Conservation (phyloP, 345 rosid genomes). For the Arabis hirsuta region DNA sequence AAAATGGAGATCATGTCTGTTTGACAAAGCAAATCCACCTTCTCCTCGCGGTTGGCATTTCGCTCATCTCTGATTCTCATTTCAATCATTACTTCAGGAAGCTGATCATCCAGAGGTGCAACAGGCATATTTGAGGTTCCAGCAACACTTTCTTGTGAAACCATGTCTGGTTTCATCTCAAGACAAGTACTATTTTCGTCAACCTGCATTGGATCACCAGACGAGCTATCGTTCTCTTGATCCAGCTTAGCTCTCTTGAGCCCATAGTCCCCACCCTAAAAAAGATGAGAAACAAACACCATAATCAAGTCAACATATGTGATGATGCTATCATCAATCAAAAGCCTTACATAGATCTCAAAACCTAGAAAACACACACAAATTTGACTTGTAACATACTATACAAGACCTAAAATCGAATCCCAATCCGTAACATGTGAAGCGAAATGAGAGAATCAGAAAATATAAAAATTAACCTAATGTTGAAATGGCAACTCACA, state of each 20-base stretch:
- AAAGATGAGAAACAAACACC: slow-evolving; percentile 6
- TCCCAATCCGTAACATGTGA: slow-evolving; percentile 5
- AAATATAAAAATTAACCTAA: slow-evolving; percentile 13
- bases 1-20: neutral
- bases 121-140: slow-evolving; percentile 56
- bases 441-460: slow-evolving; percentile 7
- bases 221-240: slow-evolving; percentile 52
- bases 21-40: slow-evolving; percentile 46
- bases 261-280: slow-evolving; percentile 74
- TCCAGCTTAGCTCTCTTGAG: slow-evolving; percentile 79
- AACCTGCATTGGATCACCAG: slow-evolving; percentile 47
- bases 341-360: slow-evolving; percentile 23
- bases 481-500: slow-evolving; percentile 42
- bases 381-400: slow-evolving; percentile 24
- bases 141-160: slow-evolving; percentile 57
- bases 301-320: slow-evolving; percentile 28
- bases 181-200: slow-evolving; percentile 48
- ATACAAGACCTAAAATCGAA: slow-evolving; percentile 14
- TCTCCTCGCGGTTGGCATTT: slow-evolving; percentile 55
- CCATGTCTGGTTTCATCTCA: slow-evolving; percentile 58
- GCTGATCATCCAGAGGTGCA: slow-evolving; percentile 57
- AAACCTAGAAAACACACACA: slow-evolving; percentile 13
- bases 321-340: slow-evolving; percentile 6
- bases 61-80: slow-evolving; percentile 68
- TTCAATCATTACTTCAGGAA: slow-evolving; percentile 65